These are phyloP conservation scores for Auriscalpium orientale DNA, from an alignment of 768 basidiomycete genomes.

Conservation along the genomic window DNA sequence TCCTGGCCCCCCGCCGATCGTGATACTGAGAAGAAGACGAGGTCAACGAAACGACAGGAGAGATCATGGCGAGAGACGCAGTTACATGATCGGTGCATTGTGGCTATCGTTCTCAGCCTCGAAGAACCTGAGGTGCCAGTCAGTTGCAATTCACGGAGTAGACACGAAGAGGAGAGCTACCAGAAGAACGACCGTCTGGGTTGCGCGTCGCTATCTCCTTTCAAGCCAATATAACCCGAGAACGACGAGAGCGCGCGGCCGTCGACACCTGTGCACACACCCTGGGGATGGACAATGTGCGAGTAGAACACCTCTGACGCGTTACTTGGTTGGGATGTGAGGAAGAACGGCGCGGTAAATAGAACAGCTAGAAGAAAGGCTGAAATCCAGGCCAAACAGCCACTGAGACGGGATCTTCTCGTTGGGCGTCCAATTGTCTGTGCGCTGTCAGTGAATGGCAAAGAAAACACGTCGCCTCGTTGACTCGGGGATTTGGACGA, in stretches of 20 bases:
- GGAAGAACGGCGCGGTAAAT: too few species aligned
- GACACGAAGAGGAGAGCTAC: not conserved
- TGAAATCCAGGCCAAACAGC: too few species aligned
- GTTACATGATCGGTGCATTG: conserved; percentile 26
- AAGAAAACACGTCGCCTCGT: too few species aligned
- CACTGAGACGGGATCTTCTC: too few species aligned
- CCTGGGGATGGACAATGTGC: not conserved
- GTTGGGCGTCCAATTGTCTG: too few species aligned
- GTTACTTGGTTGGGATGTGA: too few species aligned
- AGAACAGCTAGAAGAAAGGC: too few species aligned
- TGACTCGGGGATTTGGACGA: too few species aligned
- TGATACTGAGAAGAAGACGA: conserved; percentile 17
- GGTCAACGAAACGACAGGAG: not conserved
- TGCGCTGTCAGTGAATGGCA: too few species aligned
- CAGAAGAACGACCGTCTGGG: conserved; percentile 17
- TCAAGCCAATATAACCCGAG: conserved; percentile 25
- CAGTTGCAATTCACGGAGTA: not conserved
- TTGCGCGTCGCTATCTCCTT: conserved; percentile 19
- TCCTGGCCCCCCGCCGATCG: conserved; percentile 29
- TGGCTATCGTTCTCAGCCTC: conserved; percentile 22
- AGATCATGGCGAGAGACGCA: not conserved
- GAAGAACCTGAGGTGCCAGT: conserved; percentile 22
- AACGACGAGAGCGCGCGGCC: conserved; percentile 8
- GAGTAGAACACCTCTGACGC: not conserved
- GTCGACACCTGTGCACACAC: not conserved